Percentiles rank a stretch among this genome's conserved stretches.
Conservation (phyloP, 2,329 filamentous ascomycete genomes). For the Clarireedia homoeocarpa region DNA sequence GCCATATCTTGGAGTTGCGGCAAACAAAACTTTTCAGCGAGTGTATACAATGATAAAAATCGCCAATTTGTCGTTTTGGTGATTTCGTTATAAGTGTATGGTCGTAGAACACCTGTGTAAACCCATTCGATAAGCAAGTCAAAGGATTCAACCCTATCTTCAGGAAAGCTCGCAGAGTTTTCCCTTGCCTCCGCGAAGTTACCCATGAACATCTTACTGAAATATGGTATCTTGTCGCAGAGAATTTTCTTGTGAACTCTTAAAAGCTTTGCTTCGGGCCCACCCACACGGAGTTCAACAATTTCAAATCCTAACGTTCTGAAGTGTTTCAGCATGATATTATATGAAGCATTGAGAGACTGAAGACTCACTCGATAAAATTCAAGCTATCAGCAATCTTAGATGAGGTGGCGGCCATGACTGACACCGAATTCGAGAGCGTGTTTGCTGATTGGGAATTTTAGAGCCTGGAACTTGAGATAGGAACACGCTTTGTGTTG, state of each 20-base stretch:
- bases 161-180: constrained; percentile 7
- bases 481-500: too few species aligned
- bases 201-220: constrained; percentile 12
- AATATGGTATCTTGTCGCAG: constrained; percentile 16
- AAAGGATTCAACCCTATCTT: constrained; percentile 11
- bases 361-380: too few species aligned
- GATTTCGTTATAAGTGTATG: neutral
- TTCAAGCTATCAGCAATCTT: too few species aligned
- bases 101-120: neutral
- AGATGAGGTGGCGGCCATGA: too few species aligned
- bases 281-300: constrained; percentile 6
- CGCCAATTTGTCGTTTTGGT: neutral
- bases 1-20: neutral
- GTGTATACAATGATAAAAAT: neutral
- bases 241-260: constrained; percentile 9
- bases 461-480: too few species aligned
- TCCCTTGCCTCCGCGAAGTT: constrained; percentile 5
- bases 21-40: neutral
- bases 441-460: too few species aligned
- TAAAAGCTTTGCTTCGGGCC: neutral
- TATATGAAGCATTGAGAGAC: too few species aligned
- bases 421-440: too few species aligned
- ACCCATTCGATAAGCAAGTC: constrained; percentile 11
- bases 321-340: too few species aligned
- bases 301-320: constrained; percentile 1